Conservation (phyloP, 2,329 filamentous ascomycete species). For the Graphilbum fragrans region DNA sequence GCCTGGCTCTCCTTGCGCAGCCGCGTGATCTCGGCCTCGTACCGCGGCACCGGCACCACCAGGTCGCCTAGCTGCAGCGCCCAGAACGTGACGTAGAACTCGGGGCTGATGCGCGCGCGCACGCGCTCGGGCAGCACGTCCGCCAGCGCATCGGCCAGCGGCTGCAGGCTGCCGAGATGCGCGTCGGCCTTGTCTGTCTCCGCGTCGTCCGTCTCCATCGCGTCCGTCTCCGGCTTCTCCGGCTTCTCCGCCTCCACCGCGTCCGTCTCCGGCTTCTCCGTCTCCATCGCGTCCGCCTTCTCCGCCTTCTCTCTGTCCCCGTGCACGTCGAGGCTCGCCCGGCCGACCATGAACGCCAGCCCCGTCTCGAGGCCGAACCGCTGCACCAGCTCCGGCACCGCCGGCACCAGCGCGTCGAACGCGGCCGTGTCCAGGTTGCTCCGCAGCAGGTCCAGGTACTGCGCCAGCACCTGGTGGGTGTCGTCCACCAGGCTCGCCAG, state of each 20-base stretch:
- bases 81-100: slow-evolving; percentile 90
- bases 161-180: slow-evolving; percentile 46
- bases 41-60: slow-evolving; percentile 62
- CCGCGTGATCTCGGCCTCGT: slow-evolving; percentile 61
- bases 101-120: slow-evolving; percentile 60
- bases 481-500: slow-evolving; percentile 83
- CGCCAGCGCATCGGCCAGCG: slow-evolving; percentile 59
- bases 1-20: slow-evolving; percentile 55
- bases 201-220: background rate
- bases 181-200: slow-evolving; percentile 2
- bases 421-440: slow-evolving; percentile 63
- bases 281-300: background rate
- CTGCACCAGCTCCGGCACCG: slow-evolving; percentile 58
- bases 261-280: background rate
- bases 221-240: slow-evolving; percentile 1
- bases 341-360: slow-evolving; percentile 74
- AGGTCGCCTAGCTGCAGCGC: slow-evolving; percentile 75
- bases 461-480: slow-evolving; percentile 70
- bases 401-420: slow-evolving; percentile 69
- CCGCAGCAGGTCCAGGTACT: slow-evolving; percentile 82
- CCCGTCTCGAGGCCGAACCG: slow-evolving; percentile 71
- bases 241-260: slow-evolving; percentile 2
- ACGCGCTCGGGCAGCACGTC: slow-evolving; percentile 47
- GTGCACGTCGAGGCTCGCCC: slow-evolving; percentile 56
- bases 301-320: slow-evolving; percentile 22